Percentiles rank a stretch among this genome's conserved stretches.
Conservation (phyloP, 768 basidiomycete genomes). For the Boletus tomentosulus region DNA sequence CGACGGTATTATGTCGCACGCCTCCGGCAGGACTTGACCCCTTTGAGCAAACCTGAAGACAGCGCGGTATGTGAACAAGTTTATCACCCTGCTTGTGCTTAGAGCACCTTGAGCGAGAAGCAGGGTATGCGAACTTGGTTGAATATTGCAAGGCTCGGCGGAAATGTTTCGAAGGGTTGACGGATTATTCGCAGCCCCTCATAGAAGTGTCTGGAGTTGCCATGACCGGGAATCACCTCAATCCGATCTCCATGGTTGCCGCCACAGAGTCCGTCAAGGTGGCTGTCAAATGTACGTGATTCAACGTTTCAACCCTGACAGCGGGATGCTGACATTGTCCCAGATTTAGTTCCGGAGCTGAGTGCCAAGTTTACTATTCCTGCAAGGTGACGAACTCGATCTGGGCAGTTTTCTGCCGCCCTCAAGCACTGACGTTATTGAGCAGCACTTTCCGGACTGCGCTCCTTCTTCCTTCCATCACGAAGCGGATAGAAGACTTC, state of each 20-base stretch:
- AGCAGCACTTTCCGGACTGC: slow-evolving; percentile 63
- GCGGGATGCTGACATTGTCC: slow-evolving; percentile 24
- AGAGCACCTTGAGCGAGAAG: slow-evolving; percentile 49
- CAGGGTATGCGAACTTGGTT: slow-evolving; percentile 53
- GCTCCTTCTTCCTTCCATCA: slow-evolving; percentile 70
- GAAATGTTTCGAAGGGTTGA: slow-evolving; percentile 59
- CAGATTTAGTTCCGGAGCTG: slow-evolving; percentile 84
- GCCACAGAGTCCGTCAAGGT: slow-evolving; percentile 35
- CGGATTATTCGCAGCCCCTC: slow-evolving; percentile 63
- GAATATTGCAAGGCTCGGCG: slow-evolving; percentile 63
- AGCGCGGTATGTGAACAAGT: slow-evolving; percentile 47
- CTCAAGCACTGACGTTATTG: slow-evolving; percentile 21
- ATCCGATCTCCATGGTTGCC: slow-evolving; percentile 44
- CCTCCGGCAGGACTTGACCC: slow-evolving; percentile 64
- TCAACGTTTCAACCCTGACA: slow-evolving; percentile 10
- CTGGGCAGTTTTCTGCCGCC: slow-evolving; percentile 14
- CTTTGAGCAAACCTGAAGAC: slow-evolving; percentile 65
- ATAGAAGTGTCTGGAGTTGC: slow-evolving; percentile 61
- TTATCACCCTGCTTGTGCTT: background rate
- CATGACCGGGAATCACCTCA: slow-evolving; percentile 52
- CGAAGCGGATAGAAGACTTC: slow-evolving; percentile 65
- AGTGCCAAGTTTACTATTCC: slow-evolving; percentile 69
- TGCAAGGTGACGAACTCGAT: slow-evolving; percentile 51
- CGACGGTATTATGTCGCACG: slow-evolving; percentile 56
- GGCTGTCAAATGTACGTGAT: slow-evolving; percentile 56